Percentiles rank a stretch among this genome's conserved stretches.
Evolutionary conservation across 2,329 filamentous ascomycete genomes (phyloP).

Genomic region (Intubia oerlemansii): DNA sequence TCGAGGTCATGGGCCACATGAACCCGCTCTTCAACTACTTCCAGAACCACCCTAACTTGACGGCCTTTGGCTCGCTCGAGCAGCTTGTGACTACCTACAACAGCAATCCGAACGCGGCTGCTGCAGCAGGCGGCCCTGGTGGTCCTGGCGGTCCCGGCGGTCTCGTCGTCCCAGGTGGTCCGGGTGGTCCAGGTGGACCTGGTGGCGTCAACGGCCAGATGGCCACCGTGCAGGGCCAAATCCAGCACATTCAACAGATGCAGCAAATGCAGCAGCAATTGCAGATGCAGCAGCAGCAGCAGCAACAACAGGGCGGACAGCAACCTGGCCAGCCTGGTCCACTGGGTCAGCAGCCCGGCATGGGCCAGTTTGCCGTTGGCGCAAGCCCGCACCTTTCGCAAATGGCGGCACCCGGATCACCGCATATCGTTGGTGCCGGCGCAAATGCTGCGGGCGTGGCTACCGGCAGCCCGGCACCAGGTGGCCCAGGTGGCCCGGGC

Average conservation of each 20-base stretch:
- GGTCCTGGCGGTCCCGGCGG: no score
- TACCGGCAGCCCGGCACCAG: slow-evolving; percentile 40
- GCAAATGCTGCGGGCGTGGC: no score
- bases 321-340: no score
- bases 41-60: slow-evolving; percentile 29
- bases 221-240: slow-evolving; percentile 21
- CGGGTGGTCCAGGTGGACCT: no score
- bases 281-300: no score
- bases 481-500: no score
- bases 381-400: slow-evolving; percentile 38
- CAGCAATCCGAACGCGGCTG: slow-evolving; percentile 11
- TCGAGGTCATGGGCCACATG: slow-evolving; percentile 47
- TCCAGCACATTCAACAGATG: no score
- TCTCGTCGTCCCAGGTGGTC: no score
- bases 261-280: no score
- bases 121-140: no score
- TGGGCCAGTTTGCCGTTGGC: slow-evolving; percentile 35
- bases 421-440: no score
- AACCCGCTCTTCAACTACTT: slow-evolving; percentile 38
- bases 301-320: no score
- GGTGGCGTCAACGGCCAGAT: slow-evolving; percentile 27
- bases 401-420: slow-evolving; percentile 39
- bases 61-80: slow-evolving; percentile 36
- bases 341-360: slow-evolving; percentile 35
- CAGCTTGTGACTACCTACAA: slow-evolving; percentile 33